These are phyloP conservation scores for Xerocomus cyaneibrunnescens DNA, from an alignment of 1,284 basidiomycete genomes.

Conservation along the genomic window DNA sequence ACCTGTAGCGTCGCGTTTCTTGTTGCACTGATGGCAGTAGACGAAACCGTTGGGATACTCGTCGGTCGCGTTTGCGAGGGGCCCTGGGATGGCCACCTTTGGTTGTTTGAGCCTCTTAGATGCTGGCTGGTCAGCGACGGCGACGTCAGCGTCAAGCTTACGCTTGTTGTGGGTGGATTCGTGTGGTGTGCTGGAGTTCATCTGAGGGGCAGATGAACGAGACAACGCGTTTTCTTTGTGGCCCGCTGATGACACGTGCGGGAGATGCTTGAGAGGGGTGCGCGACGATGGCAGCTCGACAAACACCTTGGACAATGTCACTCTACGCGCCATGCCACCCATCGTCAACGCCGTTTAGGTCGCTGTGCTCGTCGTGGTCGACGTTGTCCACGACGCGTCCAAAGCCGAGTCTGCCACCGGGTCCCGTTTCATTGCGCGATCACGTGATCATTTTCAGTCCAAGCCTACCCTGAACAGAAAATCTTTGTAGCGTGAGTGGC, in stretches of 20 bases:
- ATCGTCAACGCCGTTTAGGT: slow-evolving; percentile 12
- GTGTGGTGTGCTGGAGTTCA: slow-evolving; percentile 31
- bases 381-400: slow-evolving; percentile 28
- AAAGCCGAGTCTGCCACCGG: background rate
- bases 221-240: slow-evolving; percentile 61
- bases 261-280: slow-evolving; percentile 24
- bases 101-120: slow-evolving; percentile 39
- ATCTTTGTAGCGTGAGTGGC: slow-evolving; percentile 12
- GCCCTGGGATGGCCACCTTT: background rate
- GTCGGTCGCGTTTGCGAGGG: slow-evolving; percentile 18
- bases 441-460: slow-evolving; percentile 21
- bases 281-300: slow-evolving; percentile 55
- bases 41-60: slow-evolving; percentile 41
- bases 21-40: slow-evolving; percentile 71
- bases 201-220: slow-evolving; percentile 35
- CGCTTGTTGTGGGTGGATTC: slow-evolving; percentile 40
- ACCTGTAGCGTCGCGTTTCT: slow-evolving; percentile 55
- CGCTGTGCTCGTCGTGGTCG: slow-evolving; percentile 17
- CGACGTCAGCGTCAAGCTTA: slow-evolving; percentile 34
- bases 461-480: slow-evolving; percentile 33
- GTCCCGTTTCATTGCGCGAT: slow-evolving; percentile 29
- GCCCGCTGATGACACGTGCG: slow-evolving; percentile 36
- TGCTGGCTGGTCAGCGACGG: slow-evolving; percentile 14
- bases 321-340: slow-evolving; percentile 31
- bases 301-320: slow-evolving; percentile 44